A percentile compares a stretch with the other conserved stretches of the same genome.
These are phyloP conservation scores for Diaporthe sp. DNA, from an alignment of 2,329 filamentous ascomycete species.

Conservation along the genomic window DNA sequence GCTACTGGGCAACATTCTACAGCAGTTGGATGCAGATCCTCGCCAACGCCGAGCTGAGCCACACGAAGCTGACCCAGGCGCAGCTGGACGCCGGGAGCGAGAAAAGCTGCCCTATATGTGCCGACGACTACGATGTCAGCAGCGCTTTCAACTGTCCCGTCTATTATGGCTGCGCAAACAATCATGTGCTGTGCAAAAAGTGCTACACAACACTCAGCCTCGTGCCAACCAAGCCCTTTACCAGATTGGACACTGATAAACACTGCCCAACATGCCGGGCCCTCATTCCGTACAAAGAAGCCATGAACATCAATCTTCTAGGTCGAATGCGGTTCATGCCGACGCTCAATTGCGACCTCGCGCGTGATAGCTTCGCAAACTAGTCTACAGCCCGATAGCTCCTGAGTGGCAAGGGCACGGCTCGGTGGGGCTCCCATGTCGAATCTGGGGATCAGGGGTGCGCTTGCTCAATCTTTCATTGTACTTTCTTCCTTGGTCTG, in stretches of 20 bases:
- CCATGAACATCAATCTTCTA: not conserved
- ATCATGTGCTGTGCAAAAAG: not conserved
- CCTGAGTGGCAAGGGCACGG: not conserved
- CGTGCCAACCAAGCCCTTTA: not conserved
- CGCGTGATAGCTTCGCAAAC: accelerated
- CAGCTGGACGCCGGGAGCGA: not conserved
- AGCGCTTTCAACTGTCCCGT: not conserved
- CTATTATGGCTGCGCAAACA: not conserved
- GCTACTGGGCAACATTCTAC: not conserved
- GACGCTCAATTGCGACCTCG: not conserved
- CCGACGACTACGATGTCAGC: not conserved
- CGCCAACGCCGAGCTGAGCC: not conserved
- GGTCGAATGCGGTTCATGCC: not conserved
- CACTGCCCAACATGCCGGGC: not conserved
- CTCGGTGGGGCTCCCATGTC: too few relatives aligned
- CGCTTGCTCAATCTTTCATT: not conserved
- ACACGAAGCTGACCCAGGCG: not conserved
- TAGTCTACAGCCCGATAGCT: too few relatives aligned
- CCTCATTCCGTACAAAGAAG: not conserved
- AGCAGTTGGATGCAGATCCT: not conserved
- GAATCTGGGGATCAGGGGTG: not conserved
- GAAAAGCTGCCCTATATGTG: not conserved
- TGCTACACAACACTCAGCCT: slow-evolving; percentile 3
- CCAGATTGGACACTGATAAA: accelerated
- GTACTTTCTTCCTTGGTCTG: not conserved